phyloP scores from a whole-genome alignment of 2,329 filamentous ascomycete genomes.

The Curvularia verruculosa region DNA sequence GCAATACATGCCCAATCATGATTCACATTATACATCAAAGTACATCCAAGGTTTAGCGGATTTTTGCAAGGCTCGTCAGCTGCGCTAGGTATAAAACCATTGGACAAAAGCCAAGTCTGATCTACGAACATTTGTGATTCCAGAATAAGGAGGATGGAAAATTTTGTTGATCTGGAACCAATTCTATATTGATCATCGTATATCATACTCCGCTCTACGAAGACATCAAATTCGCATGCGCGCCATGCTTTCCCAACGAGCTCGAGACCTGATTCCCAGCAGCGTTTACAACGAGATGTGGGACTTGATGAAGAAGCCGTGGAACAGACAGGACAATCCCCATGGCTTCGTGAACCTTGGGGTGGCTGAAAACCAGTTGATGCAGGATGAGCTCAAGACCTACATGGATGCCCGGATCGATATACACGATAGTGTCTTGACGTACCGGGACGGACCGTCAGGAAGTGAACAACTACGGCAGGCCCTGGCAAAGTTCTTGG shows the following conservation, averaged over 20 bases:
- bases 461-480: background rate
- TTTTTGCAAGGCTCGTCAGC: background rate
- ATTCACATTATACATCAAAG: too few species aligned
- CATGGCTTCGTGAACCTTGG: background rate
- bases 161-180: background rate
- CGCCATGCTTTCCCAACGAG: background rate
- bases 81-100: background rate
- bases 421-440: background rate
- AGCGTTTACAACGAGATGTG: background rate
- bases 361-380: background rate
- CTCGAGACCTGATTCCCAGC: background rate
- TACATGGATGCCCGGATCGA: background rate
- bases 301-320: background rate
- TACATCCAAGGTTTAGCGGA: too few species aligned
- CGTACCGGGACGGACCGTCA: background rate
- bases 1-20: too few species aligned
- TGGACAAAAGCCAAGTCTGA: background rate
- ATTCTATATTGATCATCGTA: background rate
- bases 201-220: background rate
- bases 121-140: background rate
- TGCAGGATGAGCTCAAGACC: background rate
- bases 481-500: background rate
- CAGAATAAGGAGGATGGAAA: background rate
- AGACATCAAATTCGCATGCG: background rate
- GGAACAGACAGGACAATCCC: background rate